Evolutionary conservation across 768 basidiomycete genomes (phyloP), one percentile per base, ranked within the genome.

Genomic region (Mycena polygramma): DNA sequence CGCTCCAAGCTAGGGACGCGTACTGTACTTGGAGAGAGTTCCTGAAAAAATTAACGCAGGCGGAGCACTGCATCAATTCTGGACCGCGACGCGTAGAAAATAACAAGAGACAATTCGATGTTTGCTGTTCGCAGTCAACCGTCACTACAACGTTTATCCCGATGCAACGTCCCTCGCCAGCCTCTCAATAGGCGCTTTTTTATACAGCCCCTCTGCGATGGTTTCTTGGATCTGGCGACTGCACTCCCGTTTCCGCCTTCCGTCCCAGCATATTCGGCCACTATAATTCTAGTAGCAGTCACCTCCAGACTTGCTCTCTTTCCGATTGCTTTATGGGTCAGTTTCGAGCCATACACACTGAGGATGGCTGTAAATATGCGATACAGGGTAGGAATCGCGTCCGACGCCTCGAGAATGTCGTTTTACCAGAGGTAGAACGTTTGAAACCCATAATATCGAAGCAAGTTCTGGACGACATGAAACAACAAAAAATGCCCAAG

Each of bases 241-340:
- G 92, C 92, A 5, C 81, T 94, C n/a, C 94, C 94, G 2, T 83
- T 89, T 72, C 92, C 94, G 26, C 83, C 90, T 0, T 86, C 85
- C 13, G 83, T 89, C 71, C 93, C 94, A 0, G 80, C 89, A 0
- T 95, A 95, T 79, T 88, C 94, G 8, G 86, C 89, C 2, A 90
- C 93, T 2, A 94, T 95, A 68, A 90, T 95, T 60, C 76, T 94
- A 4, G 84, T 89, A 64, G 91, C 94, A 4, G 76, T 93, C 46
- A 76, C 86, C 17, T 84, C 88, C 48, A 89, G 94, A 75, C 81
- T 91, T 36, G 83, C 83, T 2, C 87, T 93, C 7, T 84, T 93
- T 15, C 94, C 94, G 39, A 82, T 92, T 66, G 88, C 92, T 74
- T 77, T 94, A 84, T 95, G 94, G 94, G 94, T 94, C 72, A 68